phyloP scores from a whole-genome alignment of 768 basidiomycete species.

The Collybiopsis confluens region DNA sequence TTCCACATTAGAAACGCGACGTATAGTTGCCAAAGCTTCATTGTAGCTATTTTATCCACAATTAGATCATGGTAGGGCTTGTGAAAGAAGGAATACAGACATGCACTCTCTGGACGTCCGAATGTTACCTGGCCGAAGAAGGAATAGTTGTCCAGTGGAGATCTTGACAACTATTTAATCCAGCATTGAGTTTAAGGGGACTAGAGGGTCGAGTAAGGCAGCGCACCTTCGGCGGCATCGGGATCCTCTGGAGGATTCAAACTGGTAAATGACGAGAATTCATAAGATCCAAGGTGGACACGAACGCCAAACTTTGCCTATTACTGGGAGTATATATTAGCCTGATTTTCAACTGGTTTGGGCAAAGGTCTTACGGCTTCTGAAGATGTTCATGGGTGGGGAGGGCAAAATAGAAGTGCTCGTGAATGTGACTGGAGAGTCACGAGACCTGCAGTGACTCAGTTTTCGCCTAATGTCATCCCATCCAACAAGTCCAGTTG shows the following conservation, averaged over 20 bases:
- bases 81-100: constrained; percentile 42
- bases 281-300: constrained; percentile 19
- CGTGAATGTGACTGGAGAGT: background rate
- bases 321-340: constrained; percentile 42
- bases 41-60: constrained; percentile 65
- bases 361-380: constrained; percentile 53
- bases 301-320: constrained; percentile 95
- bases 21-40: constrained; percentile 91
- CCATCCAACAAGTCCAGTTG: background rate
- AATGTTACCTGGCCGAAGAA: constrained; percentile 87
- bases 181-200: background rate
- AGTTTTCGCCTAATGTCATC: background rate
- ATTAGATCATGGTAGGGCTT: constrained; percentile 6
- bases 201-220: background rate
- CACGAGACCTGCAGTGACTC: background rate
- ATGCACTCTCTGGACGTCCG: constrained; percentile 96
- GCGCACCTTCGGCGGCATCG: constrained; percentile 72
- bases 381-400: constrained; percentile 76
- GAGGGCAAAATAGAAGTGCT: constrained; percentile 2
- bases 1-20: constrained; percentile 71
- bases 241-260: constrained; percentile 66
- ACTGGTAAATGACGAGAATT: constrained; percentile 22
- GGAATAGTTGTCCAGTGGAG: constrained; percentile 84
- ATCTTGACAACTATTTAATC: constrained; percentile 73
- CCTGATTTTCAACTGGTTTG: constrained; percentile 18